phyloP scores from a whole-genome alignment of 2,329 filamentous ascomycete species.

The Bertia moriformis region DNA sequence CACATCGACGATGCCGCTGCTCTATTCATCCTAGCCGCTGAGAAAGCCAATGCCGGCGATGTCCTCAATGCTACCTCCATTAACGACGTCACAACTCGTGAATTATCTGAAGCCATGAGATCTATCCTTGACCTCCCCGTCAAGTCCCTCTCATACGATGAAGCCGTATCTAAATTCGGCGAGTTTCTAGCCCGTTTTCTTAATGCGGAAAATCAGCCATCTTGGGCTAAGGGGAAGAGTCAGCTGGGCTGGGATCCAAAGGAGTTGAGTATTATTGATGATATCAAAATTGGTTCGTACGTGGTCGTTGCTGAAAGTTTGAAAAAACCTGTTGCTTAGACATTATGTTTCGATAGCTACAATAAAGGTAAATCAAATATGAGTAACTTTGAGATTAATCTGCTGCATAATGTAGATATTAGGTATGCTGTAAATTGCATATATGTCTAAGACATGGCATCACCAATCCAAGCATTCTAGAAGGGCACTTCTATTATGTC shows the following conservation, averaged over 20 bases:
- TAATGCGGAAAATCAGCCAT: slow-evolving; percentile 14
- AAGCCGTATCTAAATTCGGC: slow-evolving; percentile 11
- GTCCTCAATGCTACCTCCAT: slow-evolving; percentile 16
- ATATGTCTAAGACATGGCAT: no score
- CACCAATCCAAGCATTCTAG: no score
- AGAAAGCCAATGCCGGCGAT: slow-evolving; percentile 16
- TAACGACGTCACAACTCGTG: slow-evolving; percentile 15
- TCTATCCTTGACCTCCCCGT: slow-evolving; percentile 9
- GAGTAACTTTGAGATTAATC: no score
- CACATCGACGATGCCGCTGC: slow-evolving; percentile 27
- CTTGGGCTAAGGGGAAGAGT: slow-evolving; percentile 17
- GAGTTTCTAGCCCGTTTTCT: slow-evolving; percentile 18
- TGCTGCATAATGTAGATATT: no score
- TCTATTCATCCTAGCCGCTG: slow-evolving; percentile 19
- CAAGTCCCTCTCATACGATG: slow-evolving; percentile 9
- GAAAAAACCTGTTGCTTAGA: neutral
- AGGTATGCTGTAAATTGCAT: no score
- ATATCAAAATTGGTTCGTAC: slow-evolving; percentile 14
- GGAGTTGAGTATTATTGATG: slow-evolving; percentile 17
- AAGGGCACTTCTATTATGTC: no score
- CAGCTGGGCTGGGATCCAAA: slow-evolving; percentile 21
- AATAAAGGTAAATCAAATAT: no score
- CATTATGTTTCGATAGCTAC: no score
- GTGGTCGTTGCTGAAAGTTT: slow-evolving; percentile 4
- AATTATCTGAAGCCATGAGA: slow-evolving; percentile 12